A percentile compares a stretch with the other conserved stretches of the same genome.
Conservation (phyloP, 2,329 filamentous ascomycete genomes). For the Cephalotrichum gorgonifer region DNA sequence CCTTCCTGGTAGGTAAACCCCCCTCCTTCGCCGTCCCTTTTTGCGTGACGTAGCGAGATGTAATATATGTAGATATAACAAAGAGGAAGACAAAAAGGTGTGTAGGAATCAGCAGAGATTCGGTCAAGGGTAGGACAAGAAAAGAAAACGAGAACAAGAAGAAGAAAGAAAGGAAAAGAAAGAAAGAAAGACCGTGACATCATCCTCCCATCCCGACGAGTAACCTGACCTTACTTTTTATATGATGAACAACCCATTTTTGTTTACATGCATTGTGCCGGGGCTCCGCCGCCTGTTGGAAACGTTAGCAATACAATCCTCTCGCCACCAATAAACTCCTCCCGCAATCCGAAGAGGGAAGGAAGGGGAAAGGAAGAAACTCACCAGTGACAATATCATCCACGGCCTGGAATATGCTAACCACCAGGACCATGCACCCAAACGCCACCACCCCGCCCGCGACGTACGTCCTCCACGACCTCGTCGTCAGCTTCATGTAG, state of each 20-base stretch:
- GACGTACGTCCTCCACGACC: constrained; percentile 63
- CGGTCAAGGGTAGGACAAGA: too few species aligned
- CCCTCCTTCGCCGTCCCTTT: too few species aligned
- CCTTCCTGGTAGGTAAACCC: too few species aligned
- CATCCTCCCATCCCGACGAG: neutral
- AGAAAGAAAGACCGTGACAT: neutral
- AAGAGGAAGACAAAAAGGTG: neutral
- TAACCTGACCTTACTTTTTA: neutral
- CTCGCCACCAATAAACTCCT: neutral
- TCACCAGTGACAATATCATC: constrained; percentile 51
- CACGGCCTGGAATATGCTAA: constrained; percentile 65
- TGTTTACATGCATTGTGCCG: constrained; percentile 6
- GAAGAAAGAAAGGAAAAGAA: neutral
- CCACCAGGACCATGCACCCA: constrained; percentile 69
- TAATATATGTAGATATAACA: constrained; percentile 1
- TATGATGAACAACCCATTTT: neutral
- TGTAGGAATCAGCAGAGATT: neutral
- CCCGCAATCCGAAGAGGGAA: neutral
- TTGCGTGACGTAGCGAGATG: too few species aligned
- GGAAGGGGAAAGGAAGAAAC: constrained; percentile 10
- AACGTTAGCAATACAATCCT: neutral
- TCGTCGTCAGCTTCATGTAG: constrained; percentile 82
- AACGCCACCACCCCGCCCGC: constrained; percentile 67
- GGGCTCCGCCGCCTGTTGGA: neutral
- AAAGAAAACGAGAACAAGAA: neutral